These are phyloP conservation scores for Casuarina cunninghamiana DNA, from an alignment of 306 rosid species.

Conservation along the genomic window DNA sequence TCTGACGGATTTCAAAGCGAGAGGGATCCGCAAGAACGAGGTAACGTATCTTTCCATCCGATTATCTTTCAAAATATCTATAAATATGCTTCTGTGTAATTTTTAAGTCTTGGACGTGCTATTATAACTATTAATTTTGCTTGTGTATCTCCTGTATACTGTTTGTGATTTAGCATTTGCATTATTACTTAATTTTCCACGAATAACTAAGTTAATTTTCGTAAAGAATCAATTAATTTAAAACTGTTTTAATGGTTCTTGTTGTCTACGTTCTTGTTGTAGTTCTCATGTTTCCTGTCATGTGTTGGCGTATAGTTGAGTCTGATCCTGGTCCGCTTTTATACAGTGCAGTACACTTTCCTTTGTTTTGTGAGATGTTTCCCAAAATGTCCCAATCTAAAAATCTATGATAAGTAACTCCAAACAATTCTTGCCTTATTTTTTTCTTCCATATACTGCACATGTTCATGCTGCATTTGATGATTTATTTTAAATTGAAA, in stretches of 20 bases:
- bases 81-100: too few relatives aligned
- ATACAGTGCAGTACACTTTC: background rate
- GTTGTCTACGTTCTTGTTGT: conserved; percentile 11
- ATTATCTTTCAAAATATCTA: too few relatives aligned
- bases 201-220: too few relatives aligned
- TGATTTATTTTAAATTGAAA: background rate
- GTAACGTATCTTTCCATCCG: too few relatives aligned
- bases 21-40: too few relatives aligned
- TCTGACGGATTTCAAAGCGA: too few relatives aligned
- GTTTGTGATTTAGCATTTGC: too few relatives aligned
- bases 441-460: background rate
- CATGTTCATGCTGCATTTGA: background rate
- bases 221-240: background rate
- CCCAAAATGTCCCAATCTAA: background rate
- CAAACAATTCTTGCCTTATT: background rate
- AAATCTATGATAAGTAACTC: background rate
- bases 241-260: background rate
- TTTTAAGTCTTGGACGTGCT: too few relatives aligned
- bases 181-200: too few relatives aligned
- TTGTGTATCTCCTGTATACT: too few relatives aligned
- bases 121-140: too few relatives aligned
- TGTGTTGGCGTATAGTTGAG: conserved; percentile 99
- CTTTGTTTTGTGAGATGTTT: background rate
- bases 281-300: conserved; percentile 47
- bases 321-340: conserved; percentile 85